Evolutionary conservation across 257 asterid species (phyloP), one percentile per base, ranked within the genome.

Genomic region (Plantago ovata): DNA sequence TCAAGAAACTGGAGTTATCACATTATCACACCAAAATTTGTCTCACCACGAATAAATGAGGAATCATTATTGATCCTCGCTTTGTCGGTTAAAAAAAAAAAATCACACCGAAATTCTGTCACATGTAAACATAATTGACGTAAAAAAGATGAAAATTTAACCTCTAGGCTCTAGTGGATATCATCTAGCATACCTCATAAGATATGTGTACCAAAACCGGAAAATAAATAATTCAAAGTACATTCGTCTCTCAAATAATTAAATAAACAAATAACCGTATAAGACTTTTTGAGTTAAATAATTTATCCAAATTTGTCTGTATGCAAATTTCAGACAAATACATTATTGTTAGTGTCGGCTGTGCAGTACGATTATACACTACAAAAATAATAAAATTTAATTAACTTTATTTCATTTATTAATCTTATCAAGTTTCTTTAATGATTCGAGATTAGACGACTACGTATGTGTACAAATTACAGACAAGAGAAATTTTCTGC

Each of bases 271-370:
- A 16, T 16, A 52, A 8, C 40, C 6, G 2, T 33, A 18, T 38
- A 8, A 56, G 61, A 56, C 48, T 38, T 16, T 40, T 40, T 58
- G 52, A 12, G 62, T 64, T 70, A 46, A 69, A 68, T 78, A 72
- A 69, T 63, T 72, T 47, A 69, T 72, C 19, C 22, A 53, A 66
- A 10, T 69, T 75, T 61, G 77, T 67, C 77, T 0, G 42, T 58
- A 72, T 72, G 64, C 73, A 43, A 51, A 56, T 56, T 66, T 60
- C 71, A 59, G 64, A 67, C 76, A 71, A 67, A 75, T 65, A 44
- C 72, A 76, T 79, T 72, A 76, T 79, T 76, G 82, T 51, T 58
- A 68, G 60, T 75, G 85, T 79, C 78, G 85, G 82, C 79, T 67
- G 68, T 44, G 75, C 60, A 46, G 45, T 53, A 60, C 64, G 56